Percentiles rank a stretch among this genome's conserved stretches.
These are phyloP conservation scores for Ricinus communis DNA, from an alignment of 345 rosid genomes.

Conservation along the genomic window DNA sequence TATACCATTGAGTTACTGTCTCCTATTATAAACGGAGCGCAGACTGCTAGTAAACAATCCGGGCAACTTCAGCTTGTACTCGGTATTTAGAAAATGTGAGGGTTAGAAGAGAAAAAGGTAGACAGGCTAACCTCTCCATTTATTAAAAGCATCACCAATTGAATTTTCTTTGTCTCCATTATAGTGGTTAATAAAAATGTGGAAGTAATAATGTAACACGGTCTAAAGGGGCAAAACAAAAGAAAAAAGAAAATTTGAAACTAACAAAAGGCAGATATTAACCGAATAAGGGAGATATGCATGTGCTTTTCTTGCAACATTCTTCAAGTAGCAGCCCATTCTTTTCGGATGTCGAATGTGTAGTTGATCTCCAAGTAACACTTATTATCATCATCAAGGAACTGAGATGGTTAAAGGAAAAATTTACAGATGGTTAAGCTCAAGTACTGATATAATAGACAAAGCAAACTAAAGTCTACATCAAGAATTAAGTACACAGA, in stretches of 20 bases:
- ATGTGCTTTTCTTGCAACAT: background rate
- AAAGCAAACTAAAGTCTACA: background rate
- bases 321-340: conserved; percentile 50
- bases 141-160: conserved; percentile 10
- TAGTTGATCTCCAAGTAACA: conserved; percentile 81
- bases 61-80: background rate
- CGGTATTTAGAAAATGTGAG: background rate
- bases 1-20: background rate
- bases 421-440: background rate
- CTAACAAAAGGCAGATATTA: conserved; percentile 5
- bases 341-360: conserved; percentile 67
- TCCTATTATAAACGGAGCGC: conserved; percentile 4
- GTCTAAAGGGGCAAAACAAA: conserved; percentile 3
- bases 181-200: background rate
- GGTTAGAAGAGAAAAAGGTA: background rate
- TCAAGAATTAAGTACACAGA: conserved; percentile 6
- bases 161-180: conserved; percentile 11
- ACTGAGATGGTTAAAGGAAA: conserved; percentile 39
- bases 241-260: background rate
- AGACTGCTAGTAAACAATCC: background rate
- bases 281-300: background rate
- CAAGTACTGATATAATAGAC: background rate
- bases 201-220: conserved; percentile 12
- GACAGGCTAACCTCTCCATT: conserved; percentile 16
- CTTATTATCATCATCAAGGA: conserved; percentile 68